Percentiles rank a stretch among this genome's conserved stretches.
Conservation (phyloP, 1,139 yeast species). For the Hyphopichia pseudoburtonii region DNA sequence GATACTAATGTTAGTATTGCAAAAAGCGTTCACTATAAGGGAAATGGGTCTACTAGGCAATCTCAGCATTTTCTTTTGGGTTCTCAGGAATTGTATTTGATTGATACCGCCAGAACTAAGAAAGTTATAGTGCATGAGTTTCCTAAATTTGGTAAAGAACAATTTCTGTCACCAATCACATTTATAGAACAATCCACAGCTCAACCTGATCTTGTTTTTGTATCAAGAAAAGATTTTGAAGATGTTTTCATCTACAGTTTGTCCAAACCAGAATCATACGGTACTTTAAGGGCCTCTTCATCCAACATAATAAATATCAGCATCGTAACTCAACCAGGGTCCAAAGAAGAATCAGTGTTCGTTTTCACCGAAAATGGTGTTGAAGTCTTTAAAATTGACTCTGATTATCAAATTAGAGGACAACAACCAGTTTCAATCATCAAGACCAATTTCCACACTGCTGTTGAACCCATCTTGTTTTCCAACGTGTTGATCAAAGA, state of each 20-base stretch:
- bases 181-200: slow-evolving; percentile 9
- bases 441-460: slow-evolving; percentile 9
- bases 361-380: slow-evolving; percentile 17
- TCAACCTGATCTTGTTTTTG: slow-evolving; percentile 8
- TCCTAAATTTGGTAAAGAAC: neutral
- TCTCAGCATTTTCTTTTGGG: slow-evolving; percentile 12
- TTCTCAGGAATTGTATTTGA: slow-evolving; percentile 11
- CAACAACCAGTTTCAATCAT: slow-evolving; percentile 11
- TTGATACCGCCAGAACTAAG: slow-evolving; percentile 14
- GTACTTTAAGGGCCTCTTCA: slow-evolving; percentile 6
- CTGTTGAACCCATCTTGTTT: slow-evolving; percentile 9
- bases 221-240: slow-evolving; percentile 6
- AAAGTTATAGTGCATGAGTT: slow-evolving; percentile 8
- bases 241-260: slow-evolving; percentile 8
- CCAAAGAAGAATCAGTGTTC: slow-evolving; percentile 11
- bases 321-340: neutral
- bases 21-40: slow-evolving; percentile 9
- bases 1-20: slow-evolving; percentile 10
- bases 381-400: slow-evolving; percentile 15
- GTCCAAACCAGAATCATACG: slow-evolving; percentile 5
- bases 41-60: slow-evolving; percentile 8
- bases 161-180: slow-evolving; percentile 2
- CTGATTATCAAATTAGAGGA: slow-evolving; percentile 5
- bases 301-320: slow-evolving; percentile 6
- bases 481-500: slow-evolving; percentile 11